Percentiles rank a stretch among this genome's conserved stretches.
These are phyloP conservation scores for Luzula sylvatica DNA, from an alignment of 176 grass and related monocot genomes.

Conservation along the genomic window DNA sequence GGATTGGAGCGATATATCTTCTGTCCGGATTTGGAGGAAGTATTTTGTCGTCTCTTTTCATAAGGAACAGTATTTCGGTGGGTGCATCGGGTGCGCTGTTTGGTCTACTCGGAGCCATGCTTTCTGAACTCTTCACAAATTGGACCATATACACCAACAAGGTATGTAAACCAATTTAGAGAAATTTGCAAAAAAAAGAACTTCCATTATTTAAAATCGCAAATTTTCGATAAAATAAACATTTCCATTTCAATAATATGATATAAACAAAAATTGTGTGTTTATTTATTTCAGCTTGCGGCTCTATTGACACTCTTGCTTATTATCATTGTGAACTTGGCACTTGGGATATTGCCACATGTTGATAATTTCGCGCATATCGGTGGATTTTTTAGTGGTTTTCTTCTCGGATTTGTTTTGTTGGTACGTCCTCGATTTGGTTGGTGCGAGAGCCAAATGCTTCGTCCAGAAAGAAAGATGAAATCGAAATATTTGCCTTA, in stretches of 20 bases:
- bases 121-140: conserved; percentile 91
- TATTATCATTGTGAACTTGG: conserved; percentile 65
- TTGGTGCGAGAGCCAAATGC: conserved; percentile 53
- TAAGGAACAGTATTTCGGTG: conserved; percentile 81
- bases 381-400: conserved; percentile 72
- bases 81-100: conserved; percentile 85
- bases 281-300: conserved; percentile 31
- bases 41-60: conserved; percentile 65
- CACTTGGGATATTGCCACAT: conserved; percentile 76
- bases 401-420: conserved; percentile 77
- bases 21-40: conserved; percentile 75
- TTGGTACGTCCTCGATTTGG: conserved; percentile 63
- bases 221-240: neutral
- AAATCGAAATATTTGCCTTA: conserved; percentile 48
- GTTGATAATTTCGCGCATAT: conserved; percentile 94
- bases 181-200: neutral
- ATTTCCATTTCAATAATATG: neutral
- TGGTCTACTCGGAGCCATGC: conserved; percentile 87
- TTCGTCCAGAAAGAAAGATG: conserved; percentile 38
- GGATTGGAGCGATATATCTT: conserved; percentile 64
- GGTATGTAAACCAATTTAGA: conserved; percentile 11
- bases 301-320: conserved; percentile 62
- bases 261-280: neutral
- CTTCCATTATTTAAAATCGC: neutral
- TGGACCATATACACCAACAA: conserved; percentile 99